Conservation (phyloP, 2,329 filamentous ascomycete species). For the Arthroderma sp. region DNA sequence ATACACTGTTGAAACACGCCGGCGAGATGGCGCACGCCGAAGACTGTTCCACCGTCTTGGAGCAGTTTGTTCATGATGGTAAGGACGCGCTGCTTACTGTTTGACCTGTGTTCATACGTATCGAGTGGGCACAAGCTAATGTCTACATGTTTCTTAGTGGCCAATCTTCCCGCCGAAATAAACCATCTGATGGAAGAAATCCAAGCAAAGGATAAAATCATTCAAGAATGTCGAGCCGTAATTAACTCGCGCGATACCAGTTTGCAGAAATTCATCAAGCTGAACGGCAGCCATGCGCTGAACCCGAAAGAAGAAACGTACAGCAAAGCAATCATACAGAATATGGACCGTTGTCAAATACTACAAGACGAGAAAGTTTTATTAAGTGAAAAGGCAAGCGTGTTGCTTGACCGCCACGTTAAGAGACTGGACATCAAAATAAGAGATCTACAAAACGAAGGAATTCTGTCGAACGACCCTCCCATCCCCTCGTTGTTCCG, state of each 20-base stretch:
- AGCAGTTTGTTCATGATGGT: constrained; percentile 55
- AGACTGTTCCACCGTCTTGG: constrained; percentile 50
- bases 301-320: constrained; percentile 54
- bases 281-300: constrained; percentile 46
- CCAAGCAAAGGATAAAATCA: constrained; percentile 49
- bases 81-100: constrained; percentile 7
- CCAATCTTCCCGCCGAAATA: constrained; percentile 51
- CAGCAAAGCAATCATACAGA: constrained; percentile 42
- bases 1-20: too few relatives aligned
- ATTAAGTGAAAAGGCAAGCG: constrained; percentile 46
- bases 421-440: constrained; percentile 51
- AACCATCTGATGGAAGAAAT: constrained; percentile 55
- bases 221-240: constrained; percentile 43
- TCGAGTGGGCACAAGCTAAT: not conserved
- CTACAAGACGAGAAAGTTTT: constrained; percentile 51
- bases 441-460: constrained; percentile 45
- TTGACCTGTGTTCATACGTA: not conserved
- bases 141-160: constrained; percentile 19
- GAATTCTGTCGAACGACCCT: constrained; percentile 46
- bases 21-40: constrained; percentile 37
- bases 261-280: constrained; percentile 53
- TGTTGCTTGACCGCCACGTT: constrained; percentile 49
- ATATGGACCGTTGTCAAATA: constrained; percentile 43
- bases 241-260: constrained; percentile 47
- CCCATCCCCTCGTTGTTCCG: constrained; percentile 45